Evolutionary conservation across 768 basidiomycete genomes (phyloP).

Genomic region (Imleria badia): DNA sequence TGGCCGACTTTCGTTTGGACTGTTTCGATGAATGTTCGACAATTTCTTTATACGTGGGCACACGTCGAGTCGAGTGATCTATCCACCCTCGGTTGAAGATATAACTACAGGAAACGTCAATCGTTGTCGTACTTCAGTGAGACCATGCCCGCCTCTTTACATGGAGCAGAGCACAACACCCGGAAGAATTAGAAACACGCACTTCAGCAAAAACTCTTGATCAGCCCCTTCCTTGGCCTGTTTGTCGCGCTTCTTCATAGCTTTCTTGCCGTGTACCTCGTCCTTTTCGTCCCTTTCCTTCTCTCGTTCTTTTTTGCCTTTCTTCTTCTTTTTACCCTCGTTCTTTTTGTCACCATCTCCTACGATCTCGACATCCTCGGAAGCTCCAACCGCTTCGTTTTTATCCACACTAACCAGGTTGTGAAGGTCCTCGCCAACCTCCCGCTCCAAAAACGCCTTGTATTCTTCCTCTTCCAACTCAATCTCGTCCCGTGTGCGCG

Average conservation of each 20-base stretch:
- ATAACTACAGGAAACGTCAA: slow-evolving; percentile 55
- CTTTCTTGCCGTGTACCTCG: slow-evolving; percentile 23
- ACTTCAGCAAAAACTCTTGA: slow-evolving; percentile 92
- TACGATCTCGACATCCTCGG: slow-evolving; percentile 27
- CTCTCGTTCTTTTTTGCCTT: slow-evolving; percentile 32
- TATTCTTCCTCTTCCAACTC: slow-evolving; percentile 87
- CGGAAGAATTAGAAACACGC: slow-evolving; percentile 27
- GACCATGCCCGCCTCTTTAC: neutral
- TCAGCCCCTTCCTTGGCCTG: slow-evolving; percentile 62
- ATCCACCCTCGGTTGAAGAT: slow-evolving; percentile 98
- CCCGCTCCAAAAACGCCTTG: slow-evolving; percentile 72
- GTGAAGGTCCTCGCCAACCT: slow-evolving; percentile 74
- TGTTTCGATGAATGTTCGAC: slow-evolving; percentile 41
- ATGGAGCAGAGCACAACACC: neutral
- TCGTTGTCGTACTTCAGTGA: neutral
- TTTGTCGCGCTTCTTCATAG: slow-evolving; percentile 7
- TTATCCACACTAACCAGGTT: slow-evolving; percentile 59
- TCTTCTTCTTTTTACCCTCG: slow-evolving; percentile 36
- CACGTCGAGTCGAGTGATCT: slow-evolving; percentile 66
- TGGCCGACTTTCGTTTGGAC: slow-evolving; percentile 22
- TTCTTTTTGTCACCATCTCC: slow-evolving; percentile 28
- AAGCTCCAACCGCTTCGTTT: slow-evolving; percentile 11
- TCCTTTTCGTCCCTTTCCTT: slow-evolving; percentile 29
- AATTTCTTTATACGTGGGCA: slow-evolving; percentile 87
- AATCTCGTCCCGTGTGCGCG: slow-evolving; percentile 75